Conservation (phyloP, 2,329 filamentous ascomycete genomes). For the Calonectria crousiana region DNA sequence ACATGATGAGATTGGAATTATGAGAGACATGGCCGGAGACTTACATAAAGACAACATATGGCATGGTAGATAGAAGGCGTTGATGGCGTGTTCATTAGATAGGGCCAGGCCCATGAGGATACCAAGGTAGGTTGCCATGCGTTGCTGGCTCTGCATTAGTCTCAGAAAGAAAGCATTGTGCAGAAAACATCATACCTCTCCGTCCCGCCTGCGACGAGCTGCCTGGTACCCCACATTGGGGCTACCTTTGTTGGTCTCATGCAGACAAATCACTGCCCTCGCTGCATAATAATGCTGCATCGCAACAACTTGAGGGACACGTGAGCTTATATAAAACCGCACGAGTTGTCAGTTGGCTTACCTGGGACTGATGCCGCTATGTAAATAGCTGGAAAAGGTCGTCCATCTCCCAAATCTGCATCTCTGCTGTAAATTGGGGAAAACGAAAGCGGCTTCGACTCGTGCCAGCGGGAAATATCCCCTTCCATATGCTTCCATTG, state of each 20-base stretch:
- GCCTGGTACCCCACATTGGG: constrained; percentile 8
- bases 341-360: neutral
- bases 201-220: constrained; percentile 13
- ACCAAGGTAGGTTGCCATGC: constrained; percentile 21
- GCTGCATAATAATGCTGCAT: constrained; percentile 53
- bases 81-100: constrained; percentile 34
- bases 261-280: constrained; percentile 30
- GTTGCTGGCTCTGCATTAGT: neutral
- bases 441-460: constrained; percentile 15
- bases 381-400: constrained; percentile 19
- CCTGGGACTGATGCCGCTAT: constrained; percentile 21
- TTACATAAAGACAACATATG: constrained; percentile 40
- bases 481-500: neutral
- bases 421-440: constrained; percentile 5
- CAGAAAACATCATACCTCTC: constrained; percentile 7
- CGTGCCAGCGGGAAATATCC: neutral
- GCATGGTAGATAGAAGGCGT: constrained; percentile 37
- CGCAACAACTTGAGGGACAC: constrained; percentile 47
- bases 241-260: constrained; percentile 16
- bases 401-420: neutral
- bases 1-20: neutral
- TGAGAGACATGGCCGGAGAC: neutral
- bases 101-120: constrained; percentile 37
- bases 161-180: no score
- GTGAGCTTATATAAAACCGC: neutral